Percentiles rank a stretch among this genome's conserved stretches.
phyloP scores from a whole-genome alignment of 176 grass and related monocot genomes.

The Oryza longistaminata region DNA sequence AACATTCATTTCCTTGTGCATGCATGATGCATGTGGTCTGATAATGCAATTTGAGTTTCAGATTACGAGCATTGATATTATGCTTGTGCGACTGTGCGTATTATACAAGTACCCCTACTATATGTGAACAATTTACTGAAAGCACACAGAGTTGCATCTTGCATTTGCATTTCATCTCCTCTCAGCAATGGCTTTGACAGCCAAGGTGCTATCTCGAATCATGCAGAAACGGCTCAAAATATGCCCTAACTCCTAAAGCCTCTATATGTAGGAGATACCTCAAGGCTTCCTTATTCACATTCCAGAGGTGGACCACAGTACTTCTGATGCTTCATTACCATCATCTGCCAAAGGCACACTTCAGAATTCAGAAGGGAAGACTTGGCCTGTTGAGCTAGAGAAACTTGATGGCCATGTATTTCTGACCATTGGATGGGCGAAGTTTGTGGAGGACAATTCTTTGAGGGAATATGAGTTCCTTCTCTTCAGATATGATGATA shows the following conservation, averaged over 20 bases:
- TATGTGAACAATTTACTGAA: background rate
- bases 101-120: background rate
- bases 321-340: background rate
- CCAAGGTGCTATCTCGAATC: background rate
- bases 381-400: constrained; percentile 47
- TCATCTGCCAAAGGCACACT: constrained; percentile 29
- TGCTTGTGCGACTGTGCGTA: background rate
- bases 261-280: constrained; percentile 52
- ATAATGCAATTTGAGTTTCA: background rate
- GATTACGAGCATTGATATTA: background rate
- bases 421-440: constrained; percentile 61
- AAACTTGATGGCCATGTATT: constrained; percentile 33
- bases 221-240: background rate
- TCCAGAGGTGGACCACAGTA: constrained; percentile 1
- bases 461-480: constrained; percentile 69
- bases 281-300: constrained; percentile 47
- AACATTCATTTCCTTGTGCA: too few species aligned
- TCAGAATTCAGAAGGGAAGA: constrained; percentile 43
- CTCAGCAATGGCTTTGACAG: background rate
- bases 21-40: background rate
- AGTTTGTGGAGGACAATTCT: constrained; percentile 66
- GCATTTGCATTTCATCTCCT: constrained; percentile 11
- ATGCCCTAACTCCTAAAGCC: constrained; percentile 3
- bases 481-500: constrained; percentile 53
- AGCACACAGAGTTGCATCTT: background rate